Conservation (phyloP, 2,329 filamentous ascomycete species). For the Colletotrichum sp. region DNA sequence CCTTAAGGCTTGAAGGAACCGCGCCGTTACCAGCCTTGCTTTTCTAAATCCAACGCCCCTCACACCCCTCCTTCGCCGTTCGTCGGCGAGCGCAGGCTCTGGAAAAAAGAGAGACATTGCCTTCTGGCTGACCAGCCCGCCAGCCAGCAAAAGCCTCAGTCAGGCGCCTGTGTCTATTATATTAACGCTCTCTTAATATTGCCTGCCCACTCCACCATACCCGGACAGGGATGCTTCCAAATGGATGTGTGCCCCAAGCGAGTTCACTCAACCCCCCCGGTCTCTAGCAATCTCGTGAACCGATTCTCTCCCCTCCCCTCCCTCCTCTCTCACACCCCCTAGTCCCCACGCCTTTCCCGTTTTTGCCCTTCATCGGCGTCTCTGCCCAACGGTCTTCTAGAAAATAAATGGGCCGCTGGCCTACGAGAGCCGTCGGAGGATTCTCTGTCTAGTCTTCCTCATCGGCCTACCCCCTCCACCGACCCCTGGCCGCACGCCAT, state of each 20-base stretch:
- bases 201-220: slow-evolving; percentile 18
- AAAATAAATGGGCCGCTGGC: slow-evolving; percentile 47
- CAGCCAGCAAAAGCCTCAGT: slow-evolving; percentile 19
- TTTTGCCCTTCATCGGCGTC: slow-evolving; percentile 39
- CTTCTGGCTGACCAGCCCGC: slow-evolving; percentile 7
- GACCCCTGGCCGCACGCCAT: slow-evolving; percentile 22
- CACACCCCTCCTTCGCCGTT: not conserved
- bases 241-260: slow-evolving; percentile 34
- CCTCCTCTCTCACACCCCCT: slow-evolving; percentile 25
- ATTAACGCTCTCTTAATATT: slow-evolving; percentile 21
- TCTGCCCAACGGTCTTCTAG: slow-evolving; percentile 53
- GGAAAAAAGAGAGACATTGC: slow-evolving; percentile 5
- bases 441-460: slow-evolving; percentile 49
- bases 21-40: slow-evolving; percentile 11
- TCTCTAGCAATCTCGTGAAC: slow-evolving; percentile 53
- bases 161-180: slow-evolving; percentile 23
- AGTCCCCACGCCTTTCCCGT: slow-evolving; percentile 43
- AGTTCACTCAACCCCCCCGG: slow-evolving; percentile 32
- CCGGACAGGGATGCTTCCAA: slow-evolving; percentile 19
- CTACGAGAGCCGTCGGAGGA: slow-evolving; percentile 47
- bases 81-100: not conserved
- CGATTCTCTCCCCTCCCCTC: slow-evolving; percentile 38
- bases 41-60: not conserved
- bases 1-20: slow-evolving; percentile 14
- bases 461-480: slow-evolving; percentile 32